Conservation (phyloP, 306 rosid species). For the Glycine latifolia region DNA sequence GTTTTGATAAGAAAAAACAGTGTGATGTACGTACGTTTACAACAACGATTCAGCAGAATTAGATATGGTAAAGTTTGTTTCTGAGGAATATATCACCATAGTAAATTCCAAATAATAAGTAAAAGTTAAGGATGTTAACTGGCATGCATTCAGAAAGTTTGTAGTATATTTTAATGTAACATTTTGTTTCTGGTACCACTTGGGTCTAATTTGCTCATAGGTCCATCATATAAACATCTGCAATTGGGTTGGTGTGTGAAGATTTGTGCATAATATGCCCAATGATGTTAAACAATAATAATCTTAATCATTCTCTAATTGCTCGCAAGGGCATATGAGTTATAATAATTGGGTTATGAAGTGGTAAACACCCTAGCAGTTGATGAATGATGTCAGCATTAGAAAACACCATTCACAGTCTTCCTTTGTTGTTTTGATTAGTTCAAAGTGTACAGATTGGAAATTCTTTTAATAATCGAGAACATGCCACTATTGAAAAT, state of each 20-base stretch:
- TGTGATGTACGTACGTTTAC: neutral
- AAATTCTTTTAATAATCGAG: slow-evolving; percentile 40
- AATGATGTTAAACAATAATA: slow-evolving; percentile 40
- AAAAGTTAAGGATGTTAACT: slow-evolving; percentile 25
- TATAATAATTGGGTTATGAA: slow-evolving; percentile 42
- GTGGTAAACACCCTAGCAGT: slow-evolving; percentile 42
- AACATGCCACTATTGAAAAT: slow-evolving; percentile 29
- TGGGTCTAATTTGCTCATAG: neutral
- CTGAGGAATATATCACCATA: too few relatives aligned
- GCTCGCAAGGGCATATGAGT: slow-evolving; percentile 20
- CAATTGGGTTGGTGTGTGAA: slow-evolving; percentile 44
- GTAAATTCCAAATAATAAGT: too few relatives aligned
- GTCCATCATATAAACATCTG: slow-evolving; percentile 33
- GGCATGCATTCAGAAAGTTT: slow-evolving; percentile 11
- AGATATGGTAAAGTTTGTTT: too few relatives aligned
- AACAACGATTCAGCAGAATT: neutral
- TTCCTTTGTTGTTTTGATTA: neutral
- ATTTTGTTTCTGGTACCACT: slow-evolving; percentile 10
- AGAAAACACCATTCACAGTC: neutral
- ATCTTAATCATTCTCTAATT: slow-evolving; percentile 46
- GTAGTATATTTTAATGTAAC: slow-evolving; percentile 12
- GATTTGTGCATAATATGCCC: slow-evolving; percentile 50
- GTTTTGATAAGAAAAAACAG: neutral
- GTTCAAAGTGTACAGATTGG: slow-evolving; percentile 23
- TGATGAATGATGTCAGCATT: slow-evolving; percentile 43